These are phyloP conservation scores for Sambucus nigra DNA, from an alignment of 129 eudicot genomes.

Conservation along the genomic window DNA sequence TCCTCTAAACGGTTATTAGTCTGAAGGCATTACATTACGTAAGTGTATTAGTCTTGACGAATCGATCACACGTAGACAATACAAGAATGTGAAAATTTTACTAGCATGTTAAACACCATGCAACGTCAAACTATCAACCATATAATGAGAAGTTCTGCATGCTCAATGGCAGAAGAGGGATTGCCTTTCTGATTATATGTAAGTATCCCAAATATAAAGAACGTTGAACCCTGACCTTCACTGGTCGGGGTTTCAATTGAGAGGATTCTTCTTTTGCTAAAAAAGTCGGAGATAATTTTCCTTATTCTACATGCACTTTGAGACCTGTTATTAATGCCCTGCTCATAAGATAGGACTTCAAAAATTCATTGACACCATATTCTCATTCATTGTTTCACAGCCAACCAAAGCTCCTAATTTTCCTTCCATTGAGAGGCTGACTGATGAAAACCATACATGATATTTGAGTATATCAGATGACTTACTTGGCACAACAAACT, in stretches of 20 bases:
- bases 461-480: neutral
- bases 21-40: too few species aligned
- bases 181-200: neutral
- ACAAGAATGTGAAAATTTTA: too few species aligned
- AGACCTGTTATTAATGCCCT: neutral
- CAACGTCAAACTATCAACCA: too few species aligned
- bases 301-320: too few species aligned
- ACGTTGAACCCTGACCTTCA: neutral
- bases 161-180: neutral
- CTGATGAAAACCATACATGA: neutral
- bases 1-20: neutral
- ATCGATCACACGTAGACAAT: too few species aligned
- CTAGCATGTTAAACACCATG: too few species aligned
- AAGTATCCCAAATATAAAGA: neutral
- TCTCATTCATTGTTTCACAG: neutral
- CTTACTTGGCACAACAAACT: slow-evolving; percentile 50
- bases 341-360: neutral
- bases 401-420: neutral
- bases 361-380: neutral
- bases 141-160: too few species aligned
- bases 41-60: too few species aligned
- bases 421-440: neutral
- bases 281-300: too few species aligned
- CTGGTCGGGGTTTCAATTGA: neutral
- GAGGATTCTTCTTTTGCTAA: neutral